Conservation (phyloP, 345 rosid species). For the Brassica carinata region DNA sequence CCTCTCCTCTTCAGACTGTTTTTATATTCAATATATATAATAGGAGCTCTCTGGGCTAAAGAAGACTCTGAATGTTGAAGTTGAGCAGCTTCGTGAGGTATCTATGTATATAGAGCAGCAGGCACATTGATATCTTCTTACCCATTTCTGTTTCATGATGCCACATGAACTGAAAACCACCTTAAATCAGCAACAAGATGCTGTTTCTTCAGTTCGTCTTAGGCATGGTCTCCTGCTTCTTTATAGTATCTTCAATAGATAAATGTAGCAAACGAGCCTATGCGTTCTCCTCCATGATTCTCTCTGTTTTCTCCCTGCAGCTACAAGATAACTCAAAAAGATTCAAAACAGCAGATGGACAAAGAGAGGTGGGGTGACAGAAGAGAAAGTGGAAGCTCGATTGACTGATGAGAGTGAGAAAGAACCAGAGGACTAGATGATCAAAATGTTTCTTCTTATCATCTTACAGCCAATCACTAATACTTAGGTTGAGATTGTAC, state of each 20-base stretch:
- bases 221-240: too few relatives aligned
- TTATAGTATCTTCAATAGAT: background rate
- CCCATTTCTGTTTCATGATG: background rate
- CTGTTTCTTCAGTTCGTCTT: slow-evolving; percentile 40
- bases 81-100: slow-evolving; percentile 66
- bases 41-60: slow-evolving; percentile 81
- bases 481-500: slow-evolving; percentile 24
- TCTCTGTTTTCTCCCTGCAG: slow-evolving; percentile 38
- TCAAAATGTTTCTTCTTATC: background rate
- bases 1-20: too few relatives aligned
- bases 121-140: background rate
- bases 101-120: background rate
- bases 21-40: background rate
- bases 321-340: slow-evolving; percentile 56
- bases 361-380: slow-evolving; percentile 35
- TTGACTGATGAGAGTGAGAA: slow-evolving; percentile 26
- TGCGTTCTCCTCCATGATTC: slow-evolving; percentile 8
- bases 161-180: slow-evolving; percentile 55
- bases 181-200: slow-evolving; percentile 87
- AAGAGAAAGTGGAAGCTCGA: slow-evolving; percentile 37
- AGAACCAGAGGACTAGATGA: slow-evolving; percentile 42
- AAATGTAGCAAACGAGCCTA: background rate
- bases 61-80: slow-evolving; percentile 69
- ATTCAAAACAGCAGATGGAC: slow-evolving; percentile 45
- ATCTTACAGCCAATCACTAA: slow-evolving; percentile 15